Evolutionary conservation across 2,329 filamentous ascomycete species (phyloP).

Genomic region (Colletotrichum tanaceti): DNA sequence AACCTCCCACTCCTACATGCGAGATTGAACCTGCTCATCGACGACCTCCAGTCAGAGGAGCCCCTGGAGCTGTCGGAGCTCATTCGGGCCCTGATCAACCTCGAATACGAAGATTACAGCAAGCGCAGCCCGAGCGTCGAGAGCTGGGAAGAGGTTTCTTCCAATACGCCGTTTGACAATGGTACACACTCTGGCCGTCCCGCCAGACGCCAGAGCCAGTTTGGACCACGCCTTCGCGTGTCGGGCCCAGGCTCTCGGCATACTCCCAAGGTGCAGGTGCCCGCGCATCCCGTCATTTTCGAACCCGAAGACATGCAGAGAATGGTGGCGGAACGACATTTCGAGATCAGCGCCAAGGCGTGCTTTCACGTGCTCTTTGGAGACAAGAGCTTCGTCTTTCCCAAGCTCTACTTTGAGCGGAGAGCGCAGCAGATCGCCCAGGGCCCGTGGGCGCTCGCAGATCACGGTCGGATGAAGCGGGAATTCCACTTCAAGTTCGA

Average conservation of each 20-base stretch:
- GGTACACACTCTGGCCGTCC: constrained; percentile 59
- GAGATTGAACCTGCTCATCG: constrained; percentile 86
- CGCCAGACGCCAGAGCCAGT: constrained; percentile 49
- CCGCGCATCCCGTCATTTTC: constrained; percentile 82
- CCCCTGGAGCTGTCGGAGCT: constrained; percentile 76
- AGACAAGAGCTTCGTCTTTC: constrained; percentile 94
- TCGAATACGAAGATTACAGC: constrained; percentile 73
- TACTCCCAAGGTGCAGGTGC: constrained; percentile 80
- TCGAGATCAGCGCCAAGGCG: constrained; percentile 91
- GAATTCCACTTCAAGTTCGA: constrained; percentile 85
- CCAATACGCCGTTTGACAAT: constrained; percentile 69
- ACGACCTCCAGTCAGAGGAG: constrained; percentile 79
- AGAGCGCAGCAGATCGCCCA: constrained; percentile 84
- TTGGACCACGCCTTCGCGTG: constrained; percentile 51
- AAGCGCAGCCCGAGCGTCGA: constrained; percentile 79
- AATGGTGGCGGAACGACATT: constrained; percentile 81
- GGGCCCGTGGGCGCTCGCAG: constrained; percentile 82
- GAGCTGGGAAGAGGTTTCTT: constrained; percentile 88
- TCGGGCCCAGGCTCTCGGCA: constrained; percentile 41
- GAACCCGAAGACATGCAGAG: constrained; percentile 84
- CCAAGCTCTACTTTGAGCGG: constrained; percentile 87
- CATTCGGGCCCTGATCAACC: constrained; percentile 77
- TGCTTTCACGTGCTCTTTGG: constrained; percentile 97
- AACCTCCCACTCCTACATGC: constrained; percentile 84
- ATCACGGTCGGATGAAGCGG: constrained; percentile 77